Base-by-base conservation (phyloP, 768 basidiomycete genomes). In the Boletus speciosus region DNA sequence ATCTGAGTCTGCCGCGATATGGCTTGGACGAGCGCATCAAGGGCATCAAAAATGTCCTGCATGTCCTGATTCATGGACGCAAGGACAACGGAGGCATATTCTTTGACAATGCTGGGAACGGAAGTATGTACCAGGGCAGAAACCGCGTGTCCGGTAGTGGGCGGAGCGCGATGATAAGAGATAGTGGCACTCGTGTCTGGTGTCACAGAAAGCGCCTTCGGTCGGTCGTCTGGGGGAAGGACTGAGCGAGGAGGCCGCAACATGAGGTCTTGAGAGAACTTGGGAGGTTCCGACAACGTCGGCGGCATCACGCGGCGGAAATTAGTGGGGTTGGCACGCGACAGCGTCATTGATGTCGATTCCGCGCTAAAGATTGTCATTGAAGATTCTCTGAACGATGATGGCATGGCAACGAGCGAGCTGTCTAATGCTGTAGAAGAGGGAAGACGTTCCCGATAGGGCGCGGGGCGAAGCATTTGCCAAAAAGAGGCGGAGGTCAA, bases 11-110 rank as follows among this genome's bases (percentile, higher is more conserved):
- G 82, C 47, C 71, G 73, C 11, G 74, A 75, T 49, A 86, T 77
- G 40, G 77, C 77, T 32, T 68, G 71, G 55, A 78, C 69, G 35
- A 87, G 74, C 1, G 77, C 81, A 58, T 87, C 85, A 31, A 87
- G 73, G 4, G 82, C 83, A 25, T 80, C 79, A 34, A 81, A 65
- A 19, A 86, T 71, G 57, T 85, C 84, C 21, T 77, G 73, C 47
- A 84, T 66, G 52, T 86, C 85, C 48, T 71, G 74, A 9, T 74
- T 74, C 21, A 84, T 67, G n/a, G 70, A 70, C 7, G 77, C 71
- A 2, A 76, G 63, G 23, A 78, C 65, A 12, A 74, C 74, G 43
- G 76, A 77, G 49, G 76, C 71, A 41, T 74, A 78, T 37, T 74
- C 72, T 37, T 81, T 82, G 40, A 83, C 63, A 14, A 76, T 66